Evolutionary conservation across 164 flowering plant genomes (phyloP), one percentile per base, ranked within the genome.

Genomic region (Amborella trichopoda): DNA sequence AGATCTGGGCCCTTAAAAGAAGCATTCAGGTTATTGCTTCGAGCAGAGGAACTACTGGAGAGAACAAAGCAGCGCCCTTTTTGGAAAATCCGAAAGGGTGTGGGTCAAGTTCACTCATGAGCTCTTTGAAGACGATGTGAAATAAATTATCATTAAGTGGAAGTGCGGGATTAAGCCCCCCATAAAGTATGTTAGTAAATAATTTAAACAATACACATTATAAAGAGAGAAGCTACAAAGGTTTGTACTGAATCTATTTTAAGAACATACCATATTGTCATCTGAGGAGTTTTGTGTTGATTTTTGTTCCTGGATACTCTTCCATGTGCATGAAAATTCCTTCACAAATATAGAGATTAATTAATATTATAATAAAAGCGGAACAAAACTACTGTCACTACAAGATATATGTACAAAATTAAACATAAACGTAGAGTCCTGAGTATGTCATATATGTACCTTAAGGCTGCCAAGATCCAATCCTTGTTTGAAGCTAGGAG

Each of bases 401-500:
- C 8, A 14, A 30, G 11, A 30, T 6, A 30, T 30, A 30, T 11
- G 8, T 6, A 30, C 9, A 37, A 37, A 5, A 16, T 13, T 37
- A 37, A 14, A 37, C 5, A 6, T 20, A n/a, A n/a, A n/a, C n/a
- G n/a, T n/a, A n/a, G n/a, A n/a, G n/a, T n/a, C n/a, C n/a, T n/a
- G n/a, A n/a, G n/a, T n/a, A n/a, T n/a, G n/a, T n/a, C n/a, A n/a
- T n/a, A 5, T 14, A 18, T 20, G 20, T 64, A 84, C 96, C 88
- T 74, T 74, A 39, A 88, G 84, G 63, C 73, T 65, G 26, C 99
- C 96, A 57, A 88, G 67, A 63, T 84, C 76, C 44, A 81, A 33
- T 49, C 96, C 94, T 58, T 72, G 70, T 71, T 81, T 82, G 57
- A 81, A 75, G 48, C 84, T 61, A 8, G 96, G 95, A 54, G 84